Percentiles rank a stretch among this genome's conserved stretches.
These are phyloP conservation scores for Acanthamoeba lenticulata DNA, from an alignment of 208 protist species.

Conservation along the genomic window DNA sequence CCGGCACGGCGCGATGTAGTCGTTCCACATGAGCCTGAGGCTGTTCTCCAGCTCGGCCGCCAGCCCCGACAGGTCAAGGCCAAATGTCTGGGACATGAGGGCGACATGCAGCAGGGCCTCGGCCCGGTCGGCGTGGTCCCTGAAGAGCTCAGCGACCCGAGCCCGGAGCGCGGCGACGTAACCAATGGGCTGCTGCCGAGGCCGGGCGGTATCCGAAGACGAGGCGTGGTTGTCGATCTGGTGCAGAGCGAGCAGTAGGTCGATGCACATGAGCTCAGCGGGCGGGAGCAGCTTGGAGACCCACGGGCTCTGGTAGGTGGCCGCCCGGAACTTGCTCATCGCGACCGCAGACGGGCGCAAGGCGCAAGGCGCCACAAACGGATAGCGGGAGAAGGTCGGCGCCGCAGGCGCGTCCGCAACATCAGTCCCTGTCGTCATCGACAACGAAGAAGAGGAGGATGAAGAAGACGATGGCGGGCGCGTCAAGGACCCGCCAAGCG, in stretches of 20 bases:
- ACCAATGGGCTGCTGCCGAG: too few relatives aligned
- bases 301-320: background rate
- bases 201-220: too few relatives aligned
- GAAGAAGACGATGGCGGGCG: background rate
- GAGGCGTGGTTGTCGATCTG: background rate
- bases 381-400: background rate
- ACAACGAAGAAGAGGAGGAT: background rate
- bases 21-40: background rate
- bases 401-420: too few relatives aligned
- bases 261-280: background rate
- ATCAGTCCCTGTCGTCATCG: background rate
- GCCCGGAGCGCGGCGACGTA: background rate
- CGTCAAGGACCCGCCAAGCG: too few relatives aligned
- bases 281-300: background rate
- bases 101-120: background rate
- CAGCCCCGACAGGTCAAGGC: background rate
- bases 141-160: too few relatives aligned
- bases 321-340: background rate
- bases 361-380: background rate
- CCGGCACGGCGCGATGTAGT: background rate
- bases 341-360: background rate
- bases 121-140: background rate
- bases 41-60: background rate
- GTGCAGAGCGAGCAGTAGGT: too few relatives aligned
- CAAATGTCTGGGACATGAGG: background rate